Base-by-base conservation (phyloP, 768 basidiomycete genomes). In the Phaeotremella fagi region DNA sequence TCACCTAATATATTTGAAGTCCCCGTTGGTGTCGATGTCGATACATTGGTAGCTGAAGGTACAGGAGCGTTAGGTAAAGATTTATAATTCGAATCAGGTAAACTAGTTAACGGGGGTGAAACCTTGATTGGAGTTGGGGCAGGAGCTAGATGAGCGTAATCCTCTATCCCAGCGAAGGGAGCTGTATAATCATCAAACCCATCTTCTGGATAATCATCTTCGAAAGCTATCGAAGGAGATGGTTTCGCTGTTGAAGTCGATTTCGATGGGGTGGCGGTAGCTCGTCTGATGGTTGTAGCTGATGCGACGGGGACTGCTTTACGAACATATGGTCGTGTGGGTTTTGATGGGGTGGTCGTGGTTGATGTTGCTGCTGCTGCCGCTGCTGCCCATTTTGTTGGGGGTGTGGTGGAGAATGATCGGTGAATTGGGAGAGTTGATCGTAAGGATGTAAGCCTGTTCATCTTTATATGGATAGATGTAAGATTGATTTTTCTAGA, bases 61-160 rank as follows among this genome's bases (percentile, higher is more conserved):
- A 45, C 2, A 35, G 35, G 15, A 14, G 52, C 38, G 29, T 28
- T 25, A 9, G 59, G 59, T 31, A 56, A 46, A 27, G 56, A 20
- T 7, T 20, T n/a, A 27, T 57, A 62, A 37, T 20, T 16, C 23
- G 45, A 45, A 43, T 57, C 55, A 28, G 55, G 55, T 31, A 52
- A 47, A 26, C 28, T 46, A 16, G 57, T 53, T 3, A 65, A 36
- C 11, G 63, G 63, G 5, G 63, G 63, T 4, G 56, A 59, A 12
- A 57, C 42, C 16, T 50, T 56, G 1, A 28, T 12, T 25, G 44
- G 18, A 23, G 48, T 3, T 31, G 43, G 16, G 11, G 35, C 15
- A 28, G 57, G 44, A 3, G 54, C 37, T 11, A 62, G 44, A 36
- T 51, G 47, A 0, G 58, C 51, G 45, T 66, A 66, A 37, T 66